A percentile compares a stretch with the other conserved stretches of the same genome.
phyloP scores from a whole-genome alignment of 2,329 filamentous ascomycete genomes.

The Trichoderma semiorbis region DNA sequence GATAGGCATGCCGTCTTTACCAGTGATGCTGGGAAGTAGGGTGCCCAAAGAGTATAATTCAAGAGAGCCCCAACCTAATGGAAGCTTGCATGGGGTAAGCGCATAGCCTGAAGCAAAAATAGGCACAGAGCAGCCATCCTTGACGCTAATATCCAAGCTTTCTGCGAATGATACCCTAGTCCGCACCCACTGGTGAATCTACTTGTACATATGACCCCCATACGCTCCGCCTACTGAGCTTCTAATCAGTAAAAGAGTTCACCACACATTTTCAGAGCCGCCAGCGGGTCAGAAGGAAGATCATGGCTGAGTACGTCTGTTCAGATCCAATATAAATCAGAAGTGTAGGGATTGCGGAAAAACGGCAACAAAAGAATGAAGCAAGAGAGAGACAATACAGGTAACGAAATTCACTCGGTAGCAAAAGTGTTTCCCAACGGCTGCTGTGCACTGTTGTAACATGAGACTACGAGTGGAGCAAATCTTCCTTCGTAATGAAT shows the following conservation, averaged over 20 bases:
- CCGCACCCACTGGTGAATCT: neutral
- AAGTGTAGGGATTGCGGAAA: neutral
- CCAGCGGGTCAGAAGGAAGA: neutral
- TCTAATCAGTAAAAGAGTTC: neutral
- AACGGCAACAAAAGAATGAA: neutral
- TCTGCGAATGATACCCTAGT: neutral
- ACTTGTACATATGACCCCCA: neutral
- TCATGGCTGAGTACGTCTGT: neutral
- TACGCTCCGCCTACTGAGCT: neutral
- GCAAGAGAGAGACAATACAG: neutral
- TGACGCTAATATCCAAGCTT: neutral
- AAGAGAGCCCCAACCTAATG: neutral
- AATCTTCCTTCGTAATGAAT: neutral
- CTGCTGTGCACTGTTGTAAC: neutral
- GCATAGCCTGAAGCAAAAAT: conserved; percentile 13
- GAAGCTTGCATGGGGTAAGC: neutral
- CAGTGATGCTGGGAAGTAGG: neutral
- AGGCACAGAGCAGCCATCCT: neutral
- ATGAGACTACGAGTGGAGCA: neutral
- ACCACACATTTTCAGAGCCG: neutral
- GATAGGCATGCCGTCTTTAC: neutral
- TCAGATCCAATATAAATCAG: neutral
- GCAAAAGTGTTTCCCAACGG: neutral
- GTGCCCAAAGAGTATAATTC: neutral
- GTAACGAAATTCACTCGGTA: neutral